phyloP scores from a whole-genome alignment of 345 rosid genomes.

The Pugionium cornutum region DNA sequence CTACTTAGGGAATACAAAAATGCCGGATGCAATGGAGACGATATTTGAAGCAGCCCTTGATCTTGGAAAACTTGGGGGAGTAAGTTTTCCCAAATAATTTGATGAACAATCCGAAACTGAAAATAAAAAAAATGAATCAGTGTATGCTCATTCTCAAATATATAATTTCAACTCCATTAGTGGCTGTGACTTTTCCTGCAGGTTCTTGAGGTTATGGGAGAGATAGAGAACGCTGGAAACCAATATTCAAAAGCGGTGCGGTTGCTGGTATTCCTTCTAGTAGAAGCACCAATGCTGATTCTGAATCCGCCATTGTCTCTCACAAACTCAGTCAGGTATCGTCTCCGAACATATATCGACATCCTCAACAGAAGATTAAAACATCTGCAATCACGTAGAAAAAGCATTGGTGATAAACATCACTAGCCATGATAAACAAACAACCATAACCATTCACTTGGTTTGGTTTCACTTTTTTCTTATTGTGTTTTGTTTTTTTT shows the following conservation, averaged over 20 bases:
- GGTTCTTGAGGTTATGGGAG: conserved; percentile 79
- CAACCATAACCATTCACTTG: conserved; percentile 11
- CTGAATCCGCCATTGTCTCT: conserved; percentile 89
- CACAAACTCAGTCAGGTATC: conserved; percentile 72
- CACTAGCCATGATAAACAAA: conserved; percentile 43
- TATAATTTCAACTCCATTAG: not conserved
- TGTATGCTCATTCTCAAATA: conserved; percentile 7
- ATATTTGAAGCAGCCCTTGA: conserved; percentile 89
- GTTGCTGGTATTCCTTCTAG: conserved; percentile 72
- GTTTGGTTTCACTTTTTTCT: conserved; percentile 12
- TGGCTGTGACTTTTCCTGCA: conserved; percentile 37
- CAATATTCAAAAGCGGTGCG: conserved; percentile 71
- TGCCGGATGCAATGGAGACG: conserved; percentile 98
- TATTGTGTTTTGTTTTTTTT: not conserved
- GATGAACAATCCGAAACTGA: not conserved
- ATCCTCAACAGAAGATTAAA: conserved; percentile 66
- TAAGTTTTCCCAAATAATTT: conserved; percentile 42
- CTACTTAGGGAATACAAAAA: conserved; percentile 57
- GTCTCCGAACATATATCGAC: conserved; percentile 70
- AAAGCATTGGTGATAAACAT: conserved; percentile 45
- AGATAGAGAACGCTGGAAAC: conserved; percentile 60
- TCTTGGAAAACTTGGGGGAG: conserved; percentile 78
- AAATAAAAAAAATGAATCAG: not conserved
- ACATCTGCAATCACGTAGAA: conserved; percentile 58
- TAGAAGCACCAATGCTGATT: conserved; percentile 86